Base-by-base conservation (phyloP, 176 grass and related monocot species). In the Neostapfia colusana region DNA sequence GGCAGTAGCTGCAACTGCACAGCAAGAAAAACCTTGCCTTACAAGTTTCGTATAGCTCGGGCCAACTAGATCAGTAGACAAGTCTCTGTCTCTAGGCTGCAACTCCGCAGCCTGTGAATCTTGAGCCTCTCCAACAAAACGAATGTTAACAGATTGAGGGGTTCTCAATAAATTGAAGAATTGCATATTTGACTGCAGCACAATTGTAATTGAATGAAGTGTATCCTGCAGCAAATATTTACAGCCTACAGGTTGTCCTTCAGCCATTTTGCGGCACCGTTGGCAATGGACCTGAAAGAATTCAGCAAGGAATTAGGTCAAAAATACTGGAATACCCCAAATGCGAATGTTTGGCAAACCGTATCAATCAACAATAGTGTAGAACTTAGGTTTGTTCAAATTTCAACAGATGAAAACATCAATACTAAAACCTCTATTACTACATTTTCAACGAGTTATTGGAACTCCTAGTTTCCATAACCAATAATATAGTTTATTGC, bases 201-300 rank as follows among this genome's bases (percentile, higher is more conserved):
- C 28, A 6, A 24, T 41, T 20, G 10, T 14, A 35, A 37, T 15
- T 49, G 40, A 68, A 79, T 24, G 75, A 18, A 51, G 50, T 54
- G 35, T 39, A 20, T 81, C 10, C 36, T 23, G 46, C 27, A 14
- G 26, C 37, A 79, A 68, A 67, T 79, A 88, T 88, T 79, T 74
- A 75, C 86, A 79, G 37, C 44, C 80, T 90, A 93, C 60, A 93
- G 67, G 70, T 87, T 93, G 71, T 87, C 87, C 18, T 86, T 87
- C 41, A 93, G 80, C 90, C 90, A 93, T 67, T 93, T 93, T 20
- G 85, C 74, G 31, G 87, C 87, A 8, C 87, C 84, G 38, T 74
- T 84, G 53, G 58, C 76, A 72, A 93, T 55, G 18, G 90, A 93
- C 72, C 90, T 93, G 81, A 72, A 76, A 84, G 26, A 64, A 82